A percentile compares a stretch with the other conserved stretches of the same genome.
phyloP scores from a whole-genome alignment of 2,329 filamentous ascomycete species.

The Alternaria tenuissima region DNA sequence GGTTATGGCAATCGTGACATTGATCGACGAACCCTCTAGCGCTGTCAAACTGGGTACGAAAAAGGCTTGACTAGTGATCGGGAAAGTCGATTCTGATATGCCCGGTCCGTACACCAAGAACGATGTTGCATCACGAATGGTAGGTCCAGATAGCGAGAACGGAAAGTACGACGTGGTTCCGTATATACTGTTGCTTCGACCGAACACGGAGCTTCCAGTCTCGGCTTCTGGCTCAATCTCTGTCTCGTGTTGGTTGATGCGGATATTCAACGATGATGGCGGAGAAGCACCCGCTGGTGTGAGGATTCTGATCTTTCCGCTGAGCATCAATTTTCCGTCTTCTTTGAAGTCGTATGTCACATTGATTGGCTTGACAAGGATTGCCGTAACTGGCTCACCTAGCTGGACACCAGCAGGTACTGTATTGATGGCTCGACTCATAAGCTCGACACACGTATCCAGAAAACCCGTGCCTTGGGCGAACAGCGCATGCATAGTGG shows the following conservation, averaged over 20 bases:
- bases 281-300: neutral
- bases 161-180: slow-evolving; percentile 6
- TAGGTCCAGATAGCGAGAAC: neutral
- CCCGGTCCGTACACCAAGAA: neutral
- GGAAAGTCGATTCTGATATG: neutral
- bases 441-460: slow-evolving; percentile 10
- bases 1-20: neutral
- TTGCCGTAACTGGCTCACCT: neutral
- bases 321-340: neutral
- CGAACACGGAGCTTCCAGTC: no score
- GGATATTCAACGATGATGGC: neutral
- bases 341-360: neutral
- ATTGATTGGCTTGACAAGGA: slow-evolving; percentile 3
- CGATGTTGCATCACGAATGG: neutral
- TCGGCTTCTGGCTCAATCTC: no score
- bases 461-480: slow-evolving; percentile 3
- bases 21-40: neutral
- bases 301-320: slow-evolving; percentile 5
- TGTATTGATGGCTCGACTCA: slow-evolving; percentile 16
- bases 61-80: neutral
- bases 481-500: slow-evolving; percentile 32
- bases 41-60: slow-evolving; percentile 1
- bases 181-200: neutral
- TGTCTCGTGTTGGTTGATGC: no score
- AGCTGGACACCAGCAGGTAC: slow-evolving; percentile 13